Conservation (phyloP, 208 protist species). For the Trichomonas gallinae region DNA sequence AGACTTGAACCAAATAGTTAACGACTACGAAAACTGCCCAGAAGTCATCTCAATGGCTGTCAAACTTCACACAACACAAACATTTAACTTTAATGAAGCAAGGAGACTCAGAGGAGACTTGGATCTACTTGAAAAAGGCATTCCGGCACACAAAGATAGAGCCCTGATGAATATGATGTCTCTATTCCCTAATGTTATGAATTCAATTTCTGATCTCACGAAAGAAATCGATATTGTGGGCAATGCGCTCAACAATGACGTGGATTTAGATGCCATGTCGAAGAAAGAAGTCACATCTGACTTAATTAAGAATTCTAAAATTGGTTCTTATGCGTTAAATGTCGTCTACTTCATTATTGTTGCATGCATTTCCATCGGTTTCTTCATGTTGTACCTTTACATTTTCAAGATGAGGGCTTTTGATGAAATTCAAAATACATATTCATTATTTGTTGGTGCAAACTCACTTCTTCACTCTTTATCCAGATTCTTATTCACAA, state of each 20-base stretch:
- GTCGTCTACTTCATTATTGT: background rate
- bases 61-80: background rate
- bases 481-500: background rate
- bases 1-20: background rate
- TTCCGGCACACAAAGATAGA: background rate
- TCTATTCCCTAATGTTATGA: background rate
- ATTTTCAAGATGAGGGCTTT: background rate
- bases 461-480: background rate
- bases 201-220: background rate
- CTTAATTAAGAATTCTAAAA: background rate
- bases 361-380: background rate
- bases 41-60: background rate
- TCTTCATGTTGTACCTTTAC: background rate
- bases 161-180: background rate
- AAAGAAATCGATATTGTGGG: background rate
- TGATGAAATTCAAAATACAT: background rate
- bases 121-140: background rate
- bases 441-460: background rate
- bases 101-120: background rate
- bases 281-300: background rate
- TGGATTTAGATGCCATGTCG: background rate
- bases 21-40: background rate
- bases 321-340: background rate
- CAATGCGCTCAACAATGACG: background rate
- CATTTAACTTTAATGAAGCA: background rate